phyloP scores from a whole-genome alignment of 2,329 filamentous ascomycete genomes.

The Tolypocladium sp. region DNA sequence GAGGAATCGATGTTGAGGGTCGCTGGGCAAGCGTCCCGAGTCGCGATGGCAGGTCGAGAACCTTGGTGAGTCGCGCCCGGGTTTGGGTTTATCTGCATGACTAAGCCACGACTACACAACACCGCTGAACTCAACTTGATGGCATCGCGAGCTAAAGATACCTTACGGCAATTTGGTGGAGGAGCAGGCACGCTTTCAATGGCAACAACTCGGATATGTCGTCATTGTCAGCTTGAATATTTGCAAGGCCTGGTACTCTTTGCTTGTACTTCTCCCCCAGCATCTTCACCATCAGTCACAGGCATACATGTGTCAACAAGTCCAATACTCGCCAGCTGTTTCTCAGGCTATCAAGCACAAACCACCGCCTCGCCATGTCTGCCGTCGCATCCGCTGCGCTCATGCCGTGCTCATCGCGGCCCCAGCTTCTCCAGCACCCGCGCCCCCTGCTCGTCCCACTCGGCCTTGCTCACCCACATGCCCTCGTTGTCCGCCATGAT shows the following conservation, averaged over 20 bases:
- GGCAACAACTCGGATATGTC: no score
- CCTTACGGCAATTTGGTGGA: no score
- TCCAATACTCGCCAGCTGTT: not conserved
- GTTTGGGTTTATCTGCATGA: not conserved
- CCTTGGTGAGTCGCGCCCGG: not conserved
- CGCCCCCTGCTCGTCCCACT: constrained; percentile 91
- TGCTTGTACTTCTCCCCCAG: no score
- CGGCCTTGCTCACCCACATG: constrained; percentile 97
- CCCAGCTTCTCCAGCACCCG: constrained; percentile 86
- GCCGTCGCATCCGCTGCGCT: not conserved
- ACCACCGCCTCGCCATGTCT: not conserved
- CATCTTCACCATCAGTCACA: no score
- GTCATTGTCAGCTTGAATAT: no score
- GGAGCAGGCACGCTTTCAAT: no score
- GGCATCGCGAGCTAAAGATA: no score
- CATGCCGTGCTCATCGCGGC: constrained; percentile 50
- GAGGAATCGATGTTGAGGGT: no score
- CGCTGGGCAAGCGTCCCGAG: not conserved
- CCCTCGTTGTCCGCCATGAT: constrained; percentile 98
- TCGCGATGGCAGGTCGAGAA: not conserved
- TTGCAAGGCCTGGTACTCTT: no score
- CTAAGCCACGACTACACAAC: not conserved
- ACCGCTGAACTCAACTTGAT: no score
- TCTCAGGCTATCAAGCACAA: not conserved
- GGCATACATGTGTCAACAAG: not conserved